Percentiles rank a stretch among this genome's conserved stretches.
These are phyloP conservation scores for Epichloe brachyelytri DNA, from an alignment of 2,329 filamentous ascomycete genomes.

Conservation along the genomic window DNA sequence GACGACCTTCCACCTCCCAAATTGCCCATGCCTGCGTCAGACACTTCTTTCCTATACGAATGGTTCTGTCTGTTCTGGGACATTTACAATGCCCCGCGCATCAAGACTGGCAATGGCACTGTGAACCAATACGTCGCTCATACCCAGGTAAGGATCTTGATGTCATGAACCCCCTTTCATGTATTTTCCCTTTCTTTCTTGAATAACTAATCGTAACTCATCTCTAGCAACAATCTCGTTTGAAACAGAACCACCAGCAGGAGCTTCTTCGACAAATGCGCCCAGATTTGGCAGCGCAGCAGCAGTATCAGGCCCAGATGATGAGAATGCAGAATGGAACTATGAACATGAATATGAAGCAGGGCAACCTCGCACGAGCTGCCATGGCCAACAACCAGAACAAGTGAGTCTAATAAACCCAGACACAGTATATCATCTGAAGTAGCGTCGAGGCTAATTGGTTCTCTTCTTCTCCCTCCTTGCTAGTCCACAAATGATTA, in stretches of 20 bases:
- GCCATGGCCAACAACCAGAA: slow-evolving; percentile 70
- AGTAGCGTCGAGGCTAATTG: background rate
- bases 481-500: slow-evolving; percentile 55
- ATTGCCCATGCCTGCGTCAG: slow-evolving; percentile 49
- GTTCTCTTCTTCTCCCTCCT: background rate
- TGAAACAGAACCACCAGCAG: slow-evolving; percentile 65
- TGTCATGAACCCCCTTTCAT: background rate
- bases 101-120: slow-evolving; percentile 47
- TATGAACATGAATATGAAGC: slow-evolving; percentile 47
- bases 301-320: slow-evolving; percentile 47
- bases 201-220: slow-evolving; percentile 1
- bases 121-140: slow-evolving; percentile 69
- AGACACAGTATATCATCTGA: background rate
- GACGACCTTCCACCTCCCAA: slow-evolving; percentile 68
- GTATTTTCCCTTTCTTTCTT: background rate
- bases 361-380: slow-evolving; percentile 52
- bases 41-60: slow-evolving; percentile 81
- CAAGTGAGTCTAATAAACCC: slow-evolving; percentile 37
- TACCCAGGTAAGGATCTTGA: slow-evolving; percentile 52
- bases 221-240: slow-evolving; percentile 49
- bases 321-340: slow-evolving; percentile 55
- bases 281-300: slow-evolving; percentile 43
- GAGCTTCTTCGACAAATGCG: slow-evolving; percentile 64
- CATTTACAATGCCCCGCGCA: slow-evolving; percentile 73
- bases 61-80: slow-evolving; percentile 99